Evolutionary conservation across 495 filamentous ascomycete species (phyloP), one percentile per base, ranked within the genome.

Genomic region (Daldinia loculata): DNA sequence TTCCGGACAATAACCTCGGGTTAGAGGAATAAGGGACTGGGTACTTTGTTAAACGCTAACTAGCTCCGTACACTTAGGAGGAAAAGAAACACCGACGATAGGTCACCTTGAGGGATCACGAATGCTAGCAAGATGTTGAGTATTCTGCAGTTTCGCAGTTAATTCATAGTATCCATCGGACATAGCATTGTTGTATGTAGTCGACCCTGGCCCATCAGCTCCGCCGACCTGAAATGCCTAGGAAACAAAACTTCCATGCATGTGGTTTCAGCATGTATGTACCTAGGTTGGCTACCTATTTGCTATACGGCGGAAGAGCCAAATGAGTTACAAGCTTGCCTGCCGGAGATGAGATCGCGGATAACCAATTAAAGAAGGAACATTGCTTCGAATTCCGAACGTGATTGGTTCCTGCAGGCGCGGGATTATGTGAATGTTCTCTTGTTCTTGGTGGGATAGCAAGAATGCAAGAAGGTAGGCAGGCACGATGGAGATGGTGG

Each of bases 1-100:
- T 71, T 64, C 63, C 64, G 63, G 59, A 64, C 29, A 72, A 72
- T 72, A 72, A 50, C 69, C 69, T 72, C 69, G 69, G 69, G 59
- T 55, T 63, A 64, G 56, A 29, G 50, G 50, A 53, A 53, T 30
- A 52, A 15, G 22, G 48, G 14, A 52, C 48, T 52, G 48, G 48
- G 26, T 6, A 12, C 24, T 29, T 29, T 7, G 2, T 22, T 22
- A 22, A 48, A 48, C 43, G 43, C 19, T 48, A 48, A 19, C 8
- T 11, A 17, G 43, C 32, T 34, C 8, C 3, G 9, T 34, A 34
- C 32, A 34, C 32, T 1, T 34, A 34, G 9, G 32, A 34, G 8
- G 32, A 6, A 11, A 29, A 34, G 12, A 9, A 34, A 34, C 32
- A 45, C 41, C 41, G 41, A 45, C 41, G n/a, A 45, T 45, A 17